These are phyloP conservation scores for Chalciporus piperatus DNA, from an alignment of 768 basidiomycete species.

Conservation along the genomic window DNA sequence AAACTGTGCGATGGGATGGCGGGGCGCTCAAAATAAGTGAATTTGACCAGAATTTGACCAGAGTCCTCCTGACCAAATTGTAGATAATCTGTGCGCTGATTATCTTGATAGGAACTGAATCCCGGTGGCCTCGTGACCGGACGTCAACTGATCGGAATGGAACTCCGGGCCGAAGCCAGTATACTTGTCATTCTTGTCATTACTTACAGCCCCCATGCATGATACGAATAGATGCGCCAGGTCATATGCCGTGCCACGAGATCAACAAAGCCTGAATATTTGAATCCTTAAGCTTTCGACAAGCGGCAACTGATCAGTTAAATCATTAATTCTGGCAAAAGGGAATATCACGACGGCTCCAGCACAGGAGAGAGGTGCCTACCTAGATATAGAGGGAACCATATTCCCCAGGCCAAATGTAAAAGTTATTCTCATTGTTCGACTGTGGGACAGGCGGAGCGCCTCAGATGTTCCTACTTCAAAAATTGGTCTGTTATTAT, in stretches of 20 bases:
- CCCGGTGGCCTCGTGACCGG: not conserved
- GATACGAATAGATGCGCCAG: too few relatives aligned
- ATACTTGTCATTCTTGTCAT: too few relatives aligned
- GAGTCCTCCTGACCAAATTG: not conserved
- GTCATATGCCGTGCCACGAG: not conserved
- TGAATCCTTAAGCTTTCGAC: not conserved
- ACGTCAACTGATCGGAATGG: not conserved
- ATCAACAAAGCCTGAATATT: too few relatives aligned
- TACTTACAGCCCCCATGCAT: too few relatives aligned
- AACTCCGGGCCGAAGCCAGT: too few relatives aligned
- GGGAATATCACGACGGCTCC: not conserved
- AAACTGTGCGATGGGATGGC: not conserved
- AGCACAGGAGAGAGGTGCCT: not conserved
- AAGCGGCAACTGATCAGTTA: not conserved
- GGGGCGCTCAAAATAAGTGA: too few relatives aligned
- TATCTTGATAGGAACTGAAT: not conserved
- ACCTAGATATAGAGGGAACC: not conserved
- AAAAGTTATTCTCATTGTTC: not conserved
- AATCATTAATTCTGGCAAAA: not conserved
- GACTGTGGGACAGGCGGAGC: not conserved
- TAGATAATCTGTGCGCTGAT: not conserved
- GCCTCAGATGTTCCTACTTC: constrained; percentile 15
- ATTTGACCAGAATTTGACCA: too few relatives aligned
- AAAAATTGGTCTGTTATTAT: constrained; percentile 22
- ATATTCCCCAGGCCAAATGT: not conserved